A percentile compares a stretch with the other conserved stretches of the same genome.
Conservation (phyloP, 1,284 basidiomycete genomes). For the Lignosus rhinocerotis region DNA sequence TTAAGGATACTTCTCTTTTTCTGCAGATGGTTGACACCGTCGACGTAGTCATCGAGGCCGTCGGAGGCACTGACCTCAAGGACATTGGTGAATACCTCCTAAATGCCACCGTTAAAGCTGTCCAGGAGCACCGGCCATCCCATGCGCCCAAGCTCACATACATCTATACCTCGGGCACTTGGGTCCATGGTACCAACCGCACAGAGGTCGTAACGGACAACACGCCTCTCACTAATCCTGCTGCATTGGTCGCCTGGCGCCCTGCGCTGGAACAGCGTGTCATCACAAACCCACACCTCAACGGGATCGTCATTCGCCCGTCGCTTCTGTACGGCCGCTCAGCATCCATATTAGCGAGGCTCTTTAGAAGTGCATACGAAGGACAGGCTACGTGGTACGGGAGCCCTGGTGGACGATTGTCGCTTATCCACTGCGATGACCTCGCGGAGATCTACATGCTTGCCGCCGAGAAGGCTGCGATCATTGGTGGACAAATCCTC, state of each 20-base stretch:
- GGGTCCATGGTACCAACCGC: constrained; percentile 47
- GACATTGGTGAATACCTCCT: constrained; percentile 36
- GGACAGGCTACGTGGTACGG: constrained; percentile 43
- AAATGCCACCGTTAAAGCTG: constrained; percentile 34
- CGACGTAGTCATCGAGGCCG: too few species aligned
- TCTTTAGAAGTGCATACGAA: constrained; percentile 40
- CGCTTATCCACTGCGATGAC: constrained; percentile 52
- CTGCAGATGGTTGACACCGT: too few species aligned
- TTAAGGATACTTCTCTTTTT: too few species aligned
- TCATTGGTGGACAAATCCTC: constrained; percentile 45
- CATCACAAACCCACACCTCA: constrained; percentile 34
- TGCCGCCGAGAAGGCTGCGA: constrained; percentile 42
- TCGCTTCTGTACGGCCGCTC: constrained; percentile 47
- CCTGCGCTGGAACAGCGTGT: constrained; percentile 39
- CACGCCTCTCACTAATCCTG: constrained; percentile 33
- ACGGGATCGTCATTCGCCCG: constrained; percentile 54
- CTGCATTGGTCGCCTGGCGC: constrained; percentile 39
- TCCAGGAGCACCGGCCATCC: constrained; percentile 31
- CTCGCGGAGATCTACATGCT: constrained; percentile 49
- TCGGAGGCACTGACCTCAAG: too few species aligned
- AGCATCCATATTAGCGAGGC: constrained; percentile 40
- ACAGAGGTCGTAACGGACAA: constrained; percentile 37
- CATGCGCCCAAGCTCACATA: constrained; percentile 45
- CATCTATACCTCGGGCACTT: constrained; percentile 52
- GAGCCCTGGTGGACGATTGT: constrained; percentile 40